Percentiles rank a stretch among this genome's conserved stretches.
Conservation (phyloP, 352 stramenopile species). For the Pythium plurisporium region DNA sequence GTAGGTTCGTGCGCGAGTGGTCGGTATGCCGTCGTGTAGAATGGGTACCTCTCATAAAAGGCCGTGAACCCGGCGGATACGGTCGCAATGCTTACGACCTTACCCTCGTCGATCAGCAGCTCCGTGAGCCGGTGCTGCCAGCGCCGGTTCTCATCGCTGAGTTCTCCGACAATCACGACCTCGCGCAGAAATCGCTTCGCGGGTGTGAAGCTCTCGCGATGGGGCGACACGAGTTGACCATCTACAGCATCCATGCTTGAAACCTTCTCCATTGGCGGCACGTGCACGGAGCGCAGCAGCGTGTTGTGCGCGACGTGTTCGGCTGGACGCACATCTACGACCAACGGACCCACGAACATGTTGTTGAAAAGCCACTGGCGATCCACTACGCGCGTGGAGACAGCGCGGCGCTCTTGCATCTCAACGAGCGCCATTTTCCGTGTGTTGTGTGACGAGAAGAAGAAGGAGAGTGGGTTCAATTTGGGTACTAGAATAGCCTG, state of each 20-base stretch:
- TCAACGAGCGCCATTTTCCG: no score
- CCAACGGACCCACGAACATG: conserved; percentile 50
- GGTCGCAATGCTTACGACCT: conserved; percentile 39
- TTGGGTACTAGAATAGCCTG: background rate
- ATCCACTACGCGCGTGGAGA: conserved; percentile 27
- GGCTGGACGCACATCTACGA: conserved; percentile 48
- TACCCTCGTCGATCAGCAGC: conserved; percentile 43
- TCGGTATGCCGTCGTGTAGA: conserved; percentile 38
- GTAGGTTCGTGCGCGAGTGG: background rate
- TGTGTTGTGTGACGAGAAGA: background rate
- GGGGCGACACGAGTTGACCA: conserved; percentile 18
- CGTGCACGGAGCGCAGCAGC: conserved; percentile 45
- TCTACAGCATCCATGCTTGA: conserved; percentile 21
- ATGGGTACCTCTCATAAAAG: conserved; percentile 56
- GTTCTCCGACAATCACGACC: conserved; percentile 46
- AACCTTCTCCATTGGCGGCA: conserved; percentile 27
- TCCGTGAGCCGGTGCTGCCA: conserved; percentile 39
- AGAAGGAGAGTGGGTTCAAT: background rate
- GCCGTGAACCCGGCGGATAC: conserved; percentile 33
- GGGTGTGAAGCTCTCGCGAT: conserved; percentile 21
- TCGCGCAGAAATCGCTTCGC: conserved; percentile 43
- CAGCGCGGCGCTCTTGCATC: background rate
- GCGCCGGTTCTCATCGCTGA: conserved; percentile 22
- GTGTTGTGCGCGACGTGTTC: conserved; percentile 34
- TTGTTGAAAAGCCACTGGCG: conserved; percentile 75